Conservation (phyloP, 352 stramenopile genomes). For the Phytophthora idaei region DNA sequence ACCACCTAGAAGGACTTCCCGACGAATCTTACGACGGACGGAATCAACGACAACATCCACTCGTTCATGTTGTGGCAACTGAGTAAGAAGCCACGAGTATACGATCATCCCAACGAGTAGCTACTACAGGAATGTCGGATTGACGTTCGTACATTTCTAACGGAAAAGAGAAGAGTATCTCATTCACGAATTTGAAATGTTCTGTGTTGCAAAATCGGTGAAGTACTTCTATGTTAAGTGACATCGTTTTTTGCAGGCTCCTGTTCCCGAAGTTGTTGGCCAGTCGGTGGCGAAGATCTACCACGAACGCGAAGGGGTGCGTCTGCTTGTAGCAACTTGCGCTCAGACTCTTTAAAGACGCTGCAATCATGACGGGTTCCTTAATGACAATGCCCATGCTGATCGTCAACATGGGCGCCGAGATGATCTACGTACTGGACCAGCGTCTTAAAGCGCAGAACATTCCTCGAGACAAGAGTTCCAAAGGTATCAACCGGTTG, state of each 20-base stretch:
- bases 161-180: no score
- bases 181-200: no score
- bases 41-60: background rate
- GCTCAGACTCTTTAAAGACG: background rate
- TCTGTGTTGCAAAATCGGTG: no score
- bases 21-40: background rate
- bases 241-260: no score
- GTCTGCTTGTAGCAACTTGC: background rate
- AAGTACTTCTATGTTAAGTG: no score
- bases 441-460: slow-evolving; percentile 92
- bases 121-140: no score
- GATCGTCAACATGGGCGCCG: slow-evolving; percentile 93
- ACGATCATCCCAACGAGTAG: no score
- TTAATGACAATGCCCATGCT: slow-evolving; percentile 92
- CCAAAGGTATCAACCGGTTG: slow-evolving; percentile 50
- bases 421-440: slow-evolving; percentile 95
- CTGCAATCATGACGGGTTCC: slow-evolving; percentile 54
- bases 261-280: background rate
- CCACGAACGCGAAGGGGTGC: slow-evolving; percentile 22
- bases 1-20: slow-evolving; percentile 12
- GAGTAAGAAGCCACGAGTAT: background rate
- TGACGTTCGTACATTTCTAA: no score
- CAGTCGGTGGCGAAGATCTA: slow-evolving; percentile 5
- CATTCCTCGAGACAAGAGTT: slow-evolving; percentile 90
- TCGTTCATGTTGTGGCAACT: slow-evolving; percentile 19